A percentile compares a stretch with the other conserved stretches of the same genome.
Conservation (phyloP, 2,329 filamentous ascomycete species). For the Zymoseptoria brevis region DNA sequence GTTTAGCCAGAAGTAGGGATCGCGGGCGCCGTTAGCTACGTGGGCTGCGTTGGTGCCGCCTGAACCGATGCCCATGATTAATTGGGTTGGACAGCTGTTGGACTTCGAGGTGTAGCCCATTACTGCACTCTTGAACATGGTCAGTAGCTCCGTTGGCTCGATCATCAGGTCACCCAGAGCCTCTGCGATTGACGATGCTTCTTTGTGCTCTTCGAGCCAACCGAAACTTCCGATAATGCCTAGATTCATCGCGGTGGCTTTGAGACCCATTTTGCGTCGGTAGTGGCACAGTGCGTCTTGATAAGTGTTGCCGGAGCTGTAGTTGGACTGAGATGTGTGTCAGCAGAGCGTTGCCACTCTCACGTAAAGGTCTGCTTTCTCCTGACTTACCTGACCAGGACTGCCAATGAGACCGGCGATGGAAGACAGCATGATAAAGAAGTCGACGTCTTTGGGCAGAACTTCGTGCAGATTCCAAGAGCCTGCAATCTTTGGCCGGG, state of each 20-base stretch:
- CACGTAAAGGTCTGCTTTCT: too few species aligned
- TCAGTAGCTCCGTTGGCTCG: background rate
- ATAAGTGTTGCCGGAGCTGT: conserved; percentile 14
- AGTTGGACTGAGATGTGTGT: conserved; percentile 9
- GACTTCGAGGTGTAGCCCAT: background rate
- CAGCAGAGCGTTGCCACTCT: too few species aligned
- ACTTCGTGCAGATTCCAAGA: background rate
- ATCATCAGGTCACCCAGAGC: background rate
- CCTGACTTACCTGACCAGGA: background rate
- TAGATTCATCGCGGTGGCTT: conserved; percentile 45
- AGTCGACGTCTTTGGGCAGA: conserved; percentile 22
- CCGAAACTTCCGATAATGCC: conserved; percentile 35
- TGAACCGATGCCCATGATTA: background rate
- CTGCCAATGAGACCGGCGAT: conserved; percentile 33
- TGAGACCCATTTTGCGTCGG: conserved; percentile 34
- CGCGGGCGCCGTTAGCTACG: background rate
- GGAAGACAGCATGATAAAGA: conserved; percentile 48
- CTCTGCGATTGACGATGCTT: background rate
- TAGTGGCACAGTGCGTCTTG: conserved; percentile 22
- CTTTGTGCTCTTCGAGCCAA: background rate
- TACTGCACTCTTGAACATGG: background rate
- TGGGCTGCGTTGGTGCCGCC: background rate
- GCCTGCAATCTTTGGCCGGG: background rate
- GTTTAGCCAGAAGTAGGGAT: background rate
- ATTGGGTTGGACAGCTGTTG: background rate